Evolutionary conservation across 768 basidiomycete genomes (phyloP).

Genomic region (Xerocomus spinulosus): DNA sequence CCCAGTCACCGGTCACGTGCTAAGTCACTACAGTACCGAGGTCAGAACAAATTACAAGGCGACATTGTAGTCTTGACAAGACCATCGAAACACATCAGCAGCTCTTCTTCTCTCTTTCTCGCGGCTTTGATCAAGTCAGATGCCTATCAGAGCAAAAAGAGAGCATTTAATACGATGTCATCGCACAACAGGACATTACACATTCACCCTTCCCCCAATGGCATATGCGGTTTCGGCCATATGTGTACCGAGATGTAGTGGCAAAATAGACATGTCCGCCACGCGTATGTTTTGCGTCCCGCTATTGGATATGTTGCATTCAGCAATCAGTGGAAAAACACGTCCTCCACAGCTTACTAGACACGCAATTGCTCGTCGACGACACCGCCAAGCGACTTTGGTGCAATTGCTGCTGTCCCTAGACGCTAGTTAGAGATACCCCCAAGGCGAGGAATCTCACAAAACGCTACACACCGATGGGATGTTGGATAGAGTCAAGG

Average conservation of each 20-base stretch:
- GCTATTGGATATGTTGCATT: background rate
- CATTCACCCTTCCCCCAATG: conserved; percentile 13
- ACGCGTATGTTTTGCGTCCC: conserved; percentile 17
- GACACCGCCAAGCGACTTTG: conserved; percentile 15
- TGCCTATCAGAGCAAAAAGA: conserved; percentile 10
- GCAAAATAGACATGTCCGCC: conserved; percentile 15
- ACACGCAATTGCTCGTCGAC: conserved; percentile 15
- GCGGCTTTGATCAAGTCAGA: conserved; percentile 8
- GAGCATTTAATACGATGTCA: background rate
- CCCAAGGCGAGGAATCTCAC: background rate
- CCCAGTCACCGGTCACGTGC: too few relatives aligned
- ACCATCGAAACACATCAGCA: too few relatives aligned
- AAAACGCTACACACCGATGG: conserved; percentile 7
- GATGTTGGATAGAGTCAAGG: conserved; percentile 2
- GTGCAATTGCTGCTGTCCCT: conserved; percentile 20
- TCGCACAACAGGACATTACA: background rate
- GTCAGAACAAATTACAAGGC: too few relatives aligned
- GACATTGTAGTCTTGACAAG: too few relatives aligned
- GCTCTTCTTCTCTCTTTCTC: background rate
- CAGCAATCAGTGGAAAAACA: background rate
- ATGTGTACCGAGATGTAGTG: conserved; percentile 12
- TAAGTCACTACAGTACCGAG: too few relatives aligned
- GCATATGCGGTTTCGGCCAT: conserved; percentile 17
- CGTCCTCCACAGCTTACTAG: conserved; percentile 4
- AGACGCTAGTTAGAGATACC: background rate